Percentiles rank a stretch among this genome's conserved stretches.
phyloP scores from a whole-genome alignment of 2,329 filamentous ascomycete genomes.

The Xylariaceae sp. region DNA sequence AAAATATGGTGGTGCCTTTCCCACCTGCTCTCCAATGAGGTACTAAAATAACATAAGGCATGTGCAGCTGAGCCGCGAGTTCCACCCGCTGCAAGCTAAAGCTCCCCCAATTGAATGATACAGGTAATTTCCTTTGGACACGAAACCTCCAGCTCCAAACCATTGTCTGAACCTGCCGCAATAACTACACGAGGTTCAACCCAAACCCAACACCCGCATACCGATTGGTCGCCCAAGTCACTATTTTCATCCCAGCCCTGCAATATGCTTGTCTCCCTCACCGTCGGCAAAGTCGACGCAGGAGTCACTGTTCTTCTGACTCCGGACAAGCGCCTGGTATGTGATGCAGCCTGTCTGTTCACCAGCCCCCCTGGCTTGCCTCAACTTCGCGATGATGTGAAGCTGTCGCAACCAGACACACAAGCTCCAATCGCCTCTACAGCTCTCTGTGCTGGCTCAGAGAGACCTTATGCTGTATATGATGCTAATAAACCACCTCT shows the following conservation, averaged over 20 bases:
- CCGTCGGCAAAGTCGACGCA: slow-evolving; percentile 98
- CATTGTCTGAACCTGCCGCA: too few relatives aligned
- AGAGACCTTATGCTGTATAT: not conserved
- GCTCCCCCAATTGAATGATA: not conserved
- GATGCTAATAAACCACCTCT: slow-evolving; percentile 19
- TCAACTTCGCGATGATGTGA: not conserved
- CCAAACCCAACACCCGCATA: too few relatives aligned
- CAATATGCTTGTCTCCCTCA: slow-evolving; percentile 92
- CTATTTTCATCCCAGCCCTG: slow-evolving; percentile 1
- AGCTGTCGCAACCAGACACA: slow-evolving; percentile 15
- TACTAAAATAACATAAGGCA: not conserved
- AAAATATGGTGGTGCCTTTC: too few relatives aligned
- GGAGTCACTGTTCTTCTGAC: slow-evolving; percentile 96
- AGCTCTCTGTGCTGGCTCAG: slow-evolving; percentile 15
- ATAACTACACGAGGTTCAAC: too few relatives aligned
- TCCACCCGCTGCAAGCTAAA: not conserved
- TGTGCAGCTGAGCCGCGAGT: not conserved
- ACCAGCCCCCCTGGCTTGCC: not conserved
- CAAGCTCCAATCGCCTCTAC: slow-evolving; percentile 3
- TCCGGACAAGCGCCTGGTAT: slow-evolving; percentile 91
- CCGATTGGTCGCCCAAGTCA: not conserved
- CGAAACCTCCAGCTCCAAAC: slow-evolving; percentile 1
- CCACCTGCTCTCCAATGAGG: not conserved
- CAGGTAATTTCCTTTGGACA: slow-evolving; percentile 11
- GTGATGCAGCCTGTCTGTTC: slow-evolving; percentile 27